A percentile compares a stretch with the other conserved stretches of the same genome.
Evolutionary conservation across 306 rosid species (phyloP).

Genomic region (Prunus dulcis): DNA sequence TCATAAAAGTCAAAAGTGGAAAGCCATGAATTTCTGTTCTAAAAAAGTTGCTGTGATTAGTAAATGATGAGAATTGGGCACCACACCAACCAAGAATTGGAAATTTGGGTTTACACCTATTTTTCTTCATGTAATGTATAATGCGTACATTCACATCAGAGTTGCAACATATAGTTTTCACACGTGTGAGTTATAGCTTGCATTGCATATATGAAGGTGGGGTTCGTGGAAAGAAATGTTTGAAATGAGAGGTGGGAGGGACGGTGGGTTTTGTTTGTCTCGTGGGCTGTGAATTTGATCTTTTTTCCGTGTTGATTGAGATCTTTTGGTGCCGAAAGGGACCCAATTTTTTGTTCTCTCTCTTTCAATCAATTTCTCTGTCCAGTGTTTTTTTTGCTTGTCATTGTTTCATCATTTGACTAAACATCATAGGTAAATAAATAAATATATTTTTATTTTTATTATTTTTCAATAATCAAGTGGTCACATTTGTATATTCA

Average conservation of each 20-base stretch:
- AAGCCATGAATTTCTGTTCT: not conserved
- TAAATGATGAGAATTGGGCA: not conserved
- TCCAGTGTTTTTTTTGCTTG: conserved; percentile 5
- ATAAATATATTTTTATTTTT: not conserved
- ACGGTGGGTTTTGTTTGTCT: conserved; percentile 19
- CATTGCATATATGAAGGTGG: not conserved
- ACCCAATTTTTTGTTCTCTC: not conserved
- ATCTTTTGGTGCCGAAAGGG: conserved; percentile 27
- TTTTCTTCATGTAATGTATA: not conserved
- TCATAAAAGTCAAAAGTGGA: conserved; percentile 4
- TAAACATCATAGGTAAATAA: not conserved
- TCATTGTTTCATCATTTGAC: conserved; percentile 10
- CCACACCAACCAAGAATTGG: not conserved
- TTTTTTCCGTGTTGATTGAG: conserved; percentile 21
- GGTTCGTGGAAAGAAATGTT: conserved; percentile 1
- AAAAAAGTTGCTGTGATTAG: not conserved
- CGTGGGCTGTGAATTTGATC: conserved; percentile 22
- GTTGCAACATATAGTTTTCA: not conserved
- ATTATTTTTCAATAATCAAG: too few relatives aligned
- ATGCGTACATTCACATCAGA: not conserved
- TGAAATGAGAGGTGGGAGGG: conserved; percentile 32
- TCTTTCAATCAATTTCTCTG: conserved; percentile 15
- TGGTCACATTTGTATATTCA: not conserved
- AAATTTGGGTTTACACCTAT: not conserved
- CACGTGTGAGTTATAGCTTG: not conserved